These are phyloP conservation scores for Hanseniaspora singularis DNA, from an alignment of 805 yeast species.

Conservation along the genomic window DNA sequence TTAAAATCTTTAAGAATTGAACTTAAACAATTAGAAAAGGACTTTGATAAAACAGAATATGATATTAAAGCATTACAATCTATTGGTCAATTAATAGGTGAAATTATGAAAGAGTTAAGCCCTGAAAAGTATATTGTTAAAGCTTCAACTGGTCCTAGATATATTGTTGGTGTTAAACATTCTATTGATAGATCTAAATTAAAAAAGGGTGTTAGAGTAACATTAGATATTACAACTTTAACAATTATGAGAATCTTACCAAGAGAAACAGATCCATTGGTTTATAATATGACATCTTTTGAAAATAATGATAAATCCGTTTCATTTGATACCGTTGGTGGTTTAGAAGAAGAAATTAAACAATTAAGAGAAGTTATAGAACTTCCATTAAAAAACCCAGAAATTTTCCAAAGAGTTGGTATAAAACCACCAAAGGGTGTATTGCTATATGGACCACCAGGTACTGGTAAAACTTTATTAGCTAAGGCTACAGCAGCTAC, in stretches of 20 bases:
- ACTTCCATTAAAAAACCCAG: conserved; percentile 92
- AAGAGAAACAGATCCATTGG: conserved; percentile 95
- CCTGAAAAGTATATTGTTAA: conserved; percentile 91
- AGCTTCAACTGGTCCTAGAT: conserved; percentile 94
- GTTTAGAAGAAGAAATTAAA: conserved; percentile 86
- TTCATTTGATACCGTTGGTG: conserved; percentile 82
- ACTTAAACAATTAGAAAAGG: conserved; percentile 71
- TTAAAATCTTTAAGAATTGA: conserved; percentile 71
- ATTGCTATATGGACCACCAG: conserved; percentile 93
- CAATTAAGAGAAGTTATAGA: conserved; percentile 96
- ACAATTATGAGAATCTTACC: conserved; percentile 96
- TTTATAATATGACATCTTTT: conserved; percentile 94
- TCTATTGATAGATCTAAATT: conserved; percentile 72
- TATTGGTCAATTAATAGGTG: conserved; percentile 95
- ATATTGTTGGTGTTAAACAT: conserved; percentile 93
- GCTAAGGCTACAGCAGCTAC: conserved; percentile 99
- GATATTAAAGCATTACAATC: conserved; percentile 95
- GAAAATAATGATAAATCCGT: conserved; percentile 89
- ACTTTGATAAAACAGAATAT: conserved; percentile 85
- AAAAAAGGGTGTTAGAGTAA: conserved; percentile 90
- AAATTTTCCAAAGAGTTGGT: conserved; percentile 87
- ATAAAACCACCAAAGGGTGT: conserved; percentile 99
- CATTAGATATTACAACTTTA: conserved; percentile 92
- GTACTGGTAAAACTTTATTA: conserved; percentile 90
- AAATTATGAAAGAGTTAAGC: conserved; percentile 86